Evolutionary conservation across 2,329 filamentous ascomycete species (phyloP).

Genomic region (Epichloe festucae): DNA sequence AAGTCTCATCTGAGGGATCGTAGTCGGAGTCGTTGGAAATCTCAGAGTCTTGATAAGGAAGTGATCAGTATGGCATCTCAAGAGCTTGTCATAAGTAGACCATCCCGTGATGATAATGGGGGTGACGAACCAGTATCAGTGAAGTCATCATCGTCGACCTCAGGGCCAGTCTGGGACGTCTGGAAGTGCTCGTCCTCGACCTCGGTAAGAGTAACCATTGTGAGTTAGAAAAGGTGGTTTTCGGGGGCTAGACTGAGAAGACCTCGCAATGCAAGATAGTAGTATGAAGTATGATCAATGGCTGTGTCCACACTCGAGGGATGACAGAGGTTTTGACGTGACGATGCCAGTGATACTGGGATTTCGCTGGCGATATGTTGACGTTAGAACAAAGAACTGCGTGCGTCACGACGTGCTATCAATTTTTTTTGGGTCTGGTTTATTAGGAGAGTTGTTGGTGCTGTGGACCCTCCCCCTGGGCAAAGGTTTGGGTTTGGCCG

Average conservation of each 20-base stretch:
- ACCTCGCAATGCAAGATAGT: background rate
- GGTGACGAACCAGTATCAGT: slow-evolving; percentile 69
- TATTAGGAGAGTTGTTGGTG: background rate
- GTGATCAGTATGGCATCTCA: slow-evolving; percentile 1
- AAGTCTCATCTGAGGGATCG: slow-evolving; percentile 42
- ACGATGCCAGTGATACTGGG: background rate
- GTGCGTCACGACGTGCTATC: slow-evolving; percentile 2
- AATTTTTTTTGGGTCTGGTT: background rate
- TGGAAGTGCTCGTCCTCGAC: slow-evolving; percentile 94
- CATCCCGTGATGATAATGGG: background rate
- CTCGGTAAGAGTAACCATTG: slow-evolving; percentile 93
- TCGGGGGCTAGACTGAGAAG: background rate
- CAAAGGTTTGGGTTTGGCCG: background rate
- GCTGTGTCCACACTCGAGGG: background rate
- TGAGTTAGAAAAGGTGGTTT: slow-evolving; percentile 17
- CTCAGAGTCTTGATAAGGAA: slow-evolving; percentile 50
- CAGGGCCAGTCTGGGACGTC: slow-evolving; percentile 52
- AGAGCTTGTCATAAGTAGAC: background rate
- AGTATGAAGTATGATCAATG: background rate
- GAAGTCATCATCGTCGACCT: slow-evolving; percentile 85
- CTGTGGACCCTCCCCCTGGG: background rate
- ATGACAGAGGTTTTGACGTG: background rate
- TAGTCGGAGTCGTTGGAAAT: slow-evolving; percentile 71
- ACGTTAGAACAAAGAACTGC: background rate
- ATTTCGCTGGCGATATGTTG: background rate